Evolutionary conservation across 208 protist genomes (phyloP), one percentile per base, ranked within the genome.

Genomic region (Kentomonas sorsogonicus): DNA sequence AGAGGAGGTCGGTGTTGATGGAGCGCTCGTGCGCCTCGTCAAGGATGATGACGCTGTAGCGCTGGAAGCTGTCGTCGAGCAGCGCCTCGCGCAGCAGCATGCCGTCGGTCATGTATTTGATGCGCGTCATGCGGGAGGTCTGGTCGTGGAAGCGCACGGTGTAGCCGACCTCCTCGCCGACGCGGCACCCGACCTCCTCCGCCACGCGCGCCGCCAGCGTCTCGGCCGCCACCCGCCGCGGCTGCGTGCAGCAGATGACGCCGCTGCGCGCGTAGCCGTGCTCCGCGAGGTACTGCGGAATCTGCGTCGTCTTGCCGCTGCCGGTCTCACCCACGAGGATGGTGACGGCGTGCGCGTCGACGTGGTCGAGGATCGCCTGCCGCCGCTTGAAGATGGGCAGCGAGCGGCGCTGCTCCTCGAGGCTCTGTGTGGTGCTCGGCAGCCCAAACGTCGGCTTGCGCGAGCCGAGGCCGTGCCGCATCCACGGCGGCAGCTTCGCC

Each of bases 21-120:
- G 97, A 99, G 18, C 99, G 77, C 83, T 99, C 98, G 70, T 99
- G 99, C 0, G 98, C 98, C 81, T 99, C 99, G 77, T 99, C 99
- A 4, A 99, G 86, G 52, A 99, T 99, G 60, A 99, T 97, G 34
- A 98, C 87, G 54, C 85, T 92, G 77, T 99, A 99, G 27, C 90
- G 77, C 54, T 77, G 69, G 27, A 99, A 83, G 31, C 83, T 75
- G 43, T 96, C 77, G 74, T 99, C 98, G 23, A 97, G 63, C 22
- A 99, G 81, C 41, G 93, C 96, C 78, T 99, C 98, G 36, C 98
- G 89, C 34, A 99, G 79, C 33, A 99, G 67, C 87, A 99, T 99
- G 83, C 98, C 98, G 77, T 99, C 98, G 5, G 98, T 99, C 93
- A 99, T 97, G 83, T 99, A 99, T 73, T 99, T 99, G 55, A 99